Evolutionary conservation across 2,329 filamentous ascomycete genomes (phyloP).

Genomic region (Stagonosporopsis chrysanthemi): DNA sequence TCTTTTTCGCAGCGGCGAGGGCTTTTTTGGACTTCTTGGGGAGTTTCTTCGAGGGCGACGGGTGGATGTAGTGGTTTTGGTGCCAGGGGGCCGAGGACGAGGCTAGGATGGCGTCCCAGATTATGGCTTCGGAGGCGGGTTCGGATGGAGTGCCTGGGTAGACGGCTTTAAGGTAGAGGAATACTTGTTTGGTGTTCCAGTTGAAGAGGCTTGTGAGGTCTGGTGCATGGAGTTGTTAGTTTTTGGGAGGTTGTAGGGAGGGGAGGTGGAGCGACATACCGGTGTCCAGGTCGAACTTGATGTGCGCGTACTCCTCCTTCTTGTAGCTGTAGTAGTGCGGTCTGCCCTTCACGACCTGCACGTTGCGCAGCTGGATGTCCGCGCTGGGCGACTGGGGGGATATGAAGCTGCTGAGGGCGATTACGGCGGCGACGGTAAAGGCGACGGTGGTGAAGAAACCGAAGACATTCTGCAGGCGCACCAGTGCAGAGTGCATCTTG

Average conservation of each 20-base stretch:
- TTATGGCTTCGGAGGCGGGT: slow-evolving; percentile 71
- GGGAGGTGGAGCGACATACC: slow-evolving; percentile 49
- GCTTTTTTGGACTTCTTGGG: slow-evolving; percentile 29
- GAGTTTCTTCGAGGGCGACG: slow-evolving; percentile 63
- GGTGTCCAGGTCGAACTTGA: slow-evolving; percentile 91
- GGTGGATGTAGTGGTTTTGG: slow-evolving; percentile 60
- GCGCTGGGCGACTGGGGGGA: slow-evolving; percentile 72
- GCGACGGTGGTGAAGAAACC: slow-evolving; percentile 97
- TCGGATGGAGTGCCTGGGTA: slow-evolving; percentile 60
- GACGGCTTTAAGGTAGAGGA: slow-evolving; percentile 90
- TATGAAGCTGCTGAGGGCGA: slow-evolving; percentile 81
- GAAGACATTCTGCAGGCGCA: slow-evolving; percentile 89
- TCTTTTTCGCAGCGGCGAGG: slow-evolving; percentile 20
- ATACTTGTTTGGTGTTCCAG: slow-evolving; percentile 99
- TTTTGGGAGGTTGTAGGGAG: not conserved
- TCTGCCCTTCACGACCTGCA: slow-evolving; percentile 88
- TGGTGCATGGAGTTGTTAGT: slow-evolving; percentile 24
- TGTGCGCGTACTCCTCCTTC: slow-evolving; percentile 93
- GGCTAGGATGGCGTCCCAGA: slow-evolving; percentile 96
- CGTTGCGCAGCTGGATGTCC: slow-evolving; percentile 71
- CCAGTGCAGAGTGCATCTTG: slow-evolving; percentile 84
- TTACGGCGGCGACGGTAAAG: slow-evolving; percentile 78
- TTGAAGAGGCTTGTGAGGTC: slow-evolving; percentile 93
- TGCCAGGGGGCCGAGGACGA: slow-evolving; percentile 67
- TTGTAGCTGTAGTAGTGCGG: slow-evolving; percentile 96